Evolutionary conservation across 176 grass and related monocot genomes (phyloP), one percentile per base, ranked within the genome.

Genomic region (Oropetium thomaeum): DNA sequence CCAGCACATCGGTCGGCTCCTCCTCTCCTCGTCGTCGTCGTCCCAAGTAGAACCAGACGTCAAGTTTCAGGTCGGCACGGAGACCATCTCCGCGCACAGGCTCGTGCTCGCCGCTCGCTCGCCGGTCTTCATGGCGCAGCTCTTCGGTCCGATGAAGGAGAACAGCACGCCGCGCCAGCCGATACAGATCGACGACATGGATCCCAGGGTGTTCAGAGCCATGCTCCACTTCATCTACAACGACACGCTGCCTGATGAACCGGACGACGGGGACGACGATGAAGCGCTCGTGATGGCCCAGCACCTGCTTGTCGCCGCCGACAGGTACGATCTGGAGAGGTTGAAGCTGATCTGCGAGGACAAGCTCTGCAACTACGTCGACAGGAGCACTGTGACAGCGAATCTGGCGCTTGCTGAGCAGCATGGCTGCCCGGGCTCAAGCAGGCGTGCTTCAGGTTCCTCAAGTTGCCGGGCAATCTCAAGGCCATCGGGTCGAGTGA

Each of bases 221-320:
- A 7, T 87, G 53, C 79, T 82, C 5, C 31, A 65, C 52, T 87
- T 77, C 74, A 58, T 87, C 66, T 87, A 87, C 67, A 81, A 62
- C 7, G 71, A 61, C 78, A 30, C 0, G 31, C 51, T 49, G 61
- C 84, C 14, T 15, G 45, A 6, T 8, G 11, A n/a, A 12, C n/a
- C n/a, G n/a, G n/a, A n/a, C n/a, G n/a, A n/a, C n/a, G n/a, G n/a
- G n/a, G 23, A 28, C 5, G 34, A 28, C 16, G 15, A 23, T 32
- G 74, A 62, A 0, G 9, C 17, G 0, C 14, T 38, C 8, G 5
- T 42, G 28, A 70, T 81, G 76, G 58, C 64, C 19, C 62, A 81
- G 7, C 48, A 81, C 62, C 10, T 87, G 15, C 63, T 87, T 12
- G 79, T 65, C 4, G 71, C 71, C 1, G 83, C 75, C 5, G 76